phyloP scores from a whole-genome alignment of 2,329 filamentous ascomycete genomes.

The Hawksworthiomyces lignivorus region DNA sequence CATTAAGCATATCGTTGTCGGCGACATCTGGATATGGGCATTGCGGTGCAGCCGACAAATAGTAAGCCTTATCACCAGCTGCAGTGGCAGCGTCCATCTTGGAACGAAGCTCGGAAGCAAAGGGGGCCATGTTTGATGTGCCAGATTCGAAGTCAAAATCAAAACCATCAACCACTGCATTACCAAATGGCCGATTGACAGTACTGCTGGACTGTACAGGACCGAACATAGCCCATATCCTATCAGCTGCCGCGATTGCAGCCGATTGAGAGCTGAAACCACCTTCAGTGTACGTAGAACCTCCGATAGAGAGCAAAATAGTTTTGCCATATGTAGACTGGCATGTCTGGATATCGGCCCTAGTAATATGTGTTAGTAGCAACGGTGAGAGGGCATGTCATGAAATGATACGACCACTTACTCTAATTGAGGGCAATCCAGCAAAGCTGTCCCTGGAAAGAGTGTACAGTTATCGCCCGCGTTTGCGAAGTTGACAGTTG shows the following conservation, averaged over 20 bases:
- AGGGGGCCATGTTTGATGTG: slow-evolving; percentile 51
- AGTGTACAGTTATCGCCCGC: slow-evolving; percentile 52
- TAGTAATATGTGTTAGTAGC: slow-evolving; percentile 14
- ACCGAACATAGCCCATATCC: slow-evolving; percentile 66
- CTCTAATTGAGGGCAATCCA: slow-evolving; percentile 59
- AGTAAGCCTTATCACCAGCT: slow-evolving; percentile 43
- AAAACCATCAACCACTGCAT: slow-evolving; percentile 62
- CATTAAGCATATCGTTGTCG: slow-evolving; percentile 48
- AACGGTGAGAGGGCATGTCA: neutral
- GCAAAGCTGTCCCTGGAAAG: slow-evolving; percentile 49
- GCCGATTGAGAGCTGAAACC: slow-evolving; percentile 49
- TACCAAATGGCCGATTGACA: slow-evolving; percentile 57
- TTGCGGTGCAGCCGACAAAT: slow-evolving; percentile 59
- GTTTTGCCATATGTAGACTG: slow-evolving; percentile 58
- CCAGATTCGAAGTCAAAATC: slow-evolving; percentile 66
- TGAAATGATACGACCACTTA: slow-evolving; percentile 28
- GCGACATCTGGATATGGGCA: slow-evolving; percentile 58
- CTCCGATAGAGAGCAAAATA: slow-evolving; percentile 64
- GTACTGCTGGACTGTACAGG: slow-evolving; percentile 36
- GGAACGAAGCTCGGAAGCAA: slow-evolving; percentile 49
- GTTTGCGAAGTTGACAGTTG: slow-evolving; percentile 57
- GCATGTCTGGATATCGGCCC: slow-evolving; percentile 49
- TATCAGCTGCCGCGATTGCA: slow-evolving; percentile 49
- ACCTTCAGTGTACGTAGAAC: slow-evolving; percentile 61
- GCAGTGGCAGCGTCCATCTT: slow-evolving; percentile 44